Evolutionary conservation across 179 eudicot species (phyloP).

Genomic region (Silene noctiflora): DNA sequence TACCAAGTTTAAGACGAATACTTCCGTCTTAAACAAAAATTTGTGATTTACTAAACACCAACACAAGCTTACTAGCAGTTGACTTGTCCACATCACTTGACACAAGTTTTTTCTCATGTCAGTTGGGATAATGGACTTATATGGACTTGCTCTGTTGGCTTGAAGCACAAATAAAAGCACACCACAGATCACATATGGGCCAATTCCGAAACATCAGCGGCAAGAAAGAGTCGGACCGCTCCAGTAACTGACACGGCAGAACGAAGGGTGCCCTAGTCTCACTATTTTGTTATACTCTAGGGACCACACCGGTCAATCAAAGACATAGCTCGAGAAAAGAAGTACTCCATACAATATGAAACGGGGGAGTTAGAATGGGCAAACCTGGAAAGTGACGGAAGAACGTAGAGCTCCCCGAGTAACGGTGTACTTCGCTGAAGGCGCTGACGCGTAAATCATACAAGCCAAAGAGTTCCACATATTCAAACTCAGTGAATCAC

Average conservation of each 20-base stretch:
- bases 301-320: no score
- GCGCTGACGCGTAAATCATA: constrained; percentile 63
- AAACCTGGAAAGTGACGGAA: constrained; percentile 52
- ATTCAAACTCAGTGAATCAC: constrained; percentile 84
- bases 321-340: no score
- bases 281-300: no score
- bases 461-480: constrained; percentile 80
- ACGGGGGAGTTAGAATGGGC: background rate
- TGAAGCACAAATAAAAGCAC: background rate
- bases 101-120: constrained; percentile 12
- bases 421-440: constrained; percentile 41
- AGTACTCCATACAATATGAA: background rate
- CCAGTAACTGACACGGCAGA: no score
- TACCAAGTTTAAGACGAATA: background rate
- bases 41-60: background rate
- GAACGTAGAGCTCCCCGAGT: constrained; percentile 28
- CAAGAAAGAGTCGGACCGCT: no score
- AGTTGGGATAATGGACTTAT: background rate
- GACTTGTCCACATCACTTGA: constrained; percentile 12
- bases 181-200: no score
- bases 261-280: no score
- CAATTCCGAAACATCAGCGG: no score
- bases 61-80: background rate
- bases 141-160: background rate
- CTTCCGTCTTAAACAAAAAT: background rate